Conservation (phyloP, 2,329 filamentous ascomycete species). For the Beauveria bassiana region DNA sequence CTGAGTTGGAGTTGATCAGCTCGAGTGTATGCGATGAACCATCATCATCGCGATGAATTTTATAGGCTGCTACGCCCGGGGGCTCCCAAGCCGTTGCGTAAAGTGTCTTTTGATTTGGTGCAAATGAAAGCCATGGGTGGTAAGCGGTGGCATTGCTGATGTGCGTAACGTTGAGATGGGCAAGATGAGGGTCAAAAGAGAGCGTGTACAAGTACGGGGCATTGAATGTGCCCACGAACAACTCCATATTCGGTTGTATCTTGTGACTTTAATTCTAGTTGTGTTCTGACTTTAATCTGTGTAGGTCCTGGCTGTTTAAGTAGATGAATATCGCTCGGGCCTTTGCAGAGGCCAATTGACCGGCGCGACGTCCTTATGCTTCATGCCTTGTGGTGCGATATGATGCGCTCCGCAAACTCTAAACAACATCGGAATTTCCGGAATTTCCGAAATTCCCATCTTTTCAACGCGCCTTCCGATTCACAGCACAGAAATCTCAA, state of each 20-base stretch:
- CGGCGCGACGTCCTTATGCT: too few relatives aligned
- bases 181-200: not conserved
- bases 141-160: not conserved
- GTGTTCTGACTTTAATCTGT: too few relatives aligned
- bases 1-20: not conserved
- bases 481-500: too few relatives aligned
- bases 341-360: too few relatives aligned
- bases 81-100: not conserved
- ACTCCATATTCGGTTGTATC: not conserved
- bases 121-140: not conserved
- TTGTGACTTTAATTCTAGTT: not conserved
- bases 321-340: too few relatives aligned
- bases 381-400: too few relatives aligned
- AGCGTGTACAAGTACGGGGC: not conserved
- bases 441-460: too few relatives aligned
- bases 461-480: too few relatives aligned
- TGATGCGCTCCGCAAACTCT: too few relatives aligned
- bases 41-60: not conserved
- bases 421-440: too few relatives aligned
- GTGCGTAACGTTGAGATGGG: not conserved
- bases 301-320: too few relatives aligned
- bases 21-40: not conserved
- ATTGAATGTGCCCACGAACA: not conserved
- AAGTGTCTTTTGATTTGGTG: not conserved
- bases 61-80: not conserved